phyloP scores from a whole-genome alignment of 2,329 filamentous ascomycete genomes.

The Aspergillaceae sp. region DNA sequence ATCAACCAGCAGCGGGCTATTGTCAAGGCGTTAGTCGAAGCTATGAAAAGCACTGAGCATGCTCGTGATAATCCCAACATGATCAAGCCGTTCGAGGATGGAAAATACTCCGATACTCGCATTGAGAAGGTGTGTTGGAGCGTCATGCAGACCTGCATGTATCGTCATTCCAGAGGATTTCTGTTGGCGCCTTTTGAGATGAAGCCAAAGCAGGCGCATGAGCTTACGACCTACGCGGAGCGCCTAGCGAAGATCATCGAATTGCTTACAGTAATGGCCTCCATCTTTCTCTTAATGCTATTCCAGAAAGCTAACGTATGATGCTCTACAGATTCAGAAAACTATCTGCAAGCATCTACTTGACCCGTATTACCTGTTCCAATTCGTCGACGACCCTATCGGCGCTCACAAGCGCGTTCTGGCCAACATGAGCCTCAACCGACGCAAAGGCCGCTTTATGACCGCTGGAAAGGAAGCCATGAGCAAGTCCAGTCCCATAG shows the following conservation, averaged over 20 bases:
- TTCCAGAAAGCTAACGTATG: not conserved
- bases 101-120: slow-evolving; percentile 13
- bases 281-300: not conserved
- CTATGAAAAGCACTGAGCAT: slow-evolving; percentile 21
- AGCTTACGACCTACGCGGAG: slow-evolving; percentile 15
- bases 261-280: slow-evolving; percentile 9
- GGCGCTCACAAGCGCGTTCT: slow-evolving; percentile 20
- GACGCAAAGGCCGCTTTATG: slow-evolving; percentile 25
- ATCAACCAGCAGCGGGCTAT: slow-evolving; percentile 14
- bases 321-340: slow-evolving; percentile 19
- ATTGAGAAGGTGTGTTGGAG: slow-evolving; percentile 28
- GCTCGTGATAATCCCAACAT: slow-evolving; percentile 25
- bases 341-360: slow-evolving; percentile 34
- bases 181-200: slow-evolving; percentile 16
- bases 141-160: slow-evolving; percentile 17
- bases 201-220: slow-evolving; percentile 12
- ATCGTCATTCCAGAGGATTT: slow-evolving; percentile 17
- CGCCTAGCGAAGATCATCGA: slow-evolving; percentile 12
- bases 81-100: slow-evolving; percentile 21
- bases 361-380: slow-evolving; percentile 23
- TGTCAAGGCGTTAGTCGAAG: slow-evolving; percentile 22
- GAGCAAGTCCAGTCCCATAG: not conserved
- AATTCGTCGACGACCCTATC: slow-evolving; percentile 30
- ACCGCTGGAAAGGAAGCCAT: slow-evolving; percentile 22
- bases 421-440: slow-evolving; percentile 26